phyloP scores from a whole-genome alignment of 805 yeast genomes.

The Spathaspora arborariae region DNA sequence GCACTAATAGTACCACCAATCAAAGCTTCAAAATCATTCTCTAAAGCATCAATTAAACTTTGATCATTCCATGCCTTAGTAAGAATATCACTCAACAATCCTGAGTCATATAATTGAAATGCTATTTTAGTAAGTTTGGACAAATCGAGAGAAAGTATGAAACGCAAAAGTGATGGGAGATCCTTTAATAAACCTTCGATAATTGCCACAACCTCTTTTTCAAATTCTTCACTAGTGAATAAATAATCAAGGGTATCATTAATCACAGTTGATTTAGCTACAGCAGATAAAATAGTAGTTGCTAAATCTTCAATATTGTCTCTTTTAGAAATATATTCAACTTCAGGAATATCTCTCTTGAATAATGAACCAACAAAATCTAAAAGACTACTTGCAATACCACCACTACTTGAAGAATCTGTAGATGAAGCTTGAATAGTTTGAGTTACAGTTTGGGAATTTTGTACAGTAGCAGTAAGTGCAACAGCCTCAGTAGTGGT shows the following conservation, averaged over 20 bases:
- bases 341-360: constrained; percentile 4
- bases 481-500: constrained; percentile 2
- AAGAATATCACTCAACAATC: constrained; percentile 20
- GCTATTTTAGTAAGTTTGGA: constrained; percentile 18
- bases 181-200: constrained; percentile 20
- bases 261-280: constrained; percentile 25
- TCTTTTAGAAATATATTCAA: constrained; percentile 11
- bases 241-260: constrained; percentile 20
- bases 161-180: constrained; percentile 12
- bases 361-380: background rate
- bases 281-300: constrained; percentile 23
- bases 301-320: constrained; percentile 28
- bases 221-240: constrained; percentile 21
- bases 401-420: background rate
- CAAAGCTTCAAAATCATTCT: background rate
- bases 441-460: background rate
- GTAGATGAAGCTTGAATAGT: background rate
- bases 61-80: constrained; percentile 20
- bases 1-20: background rate
- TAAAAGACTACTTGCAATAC: constrained; percentile 2
- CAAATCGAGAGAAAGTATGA: constrained; percentile 11
- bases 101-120: constrained; percentile 18
- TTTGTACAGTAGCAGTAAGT: background rate
- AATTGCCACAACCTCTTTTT: constrained; percentile 19
- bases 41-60: constrained; percentile 17